These are phyloP conservation scores for Ceratocystis variospora DNA, from an alignment of 2,329 filamentous ascomycete species.

Conservation along the genomic window DNA sequence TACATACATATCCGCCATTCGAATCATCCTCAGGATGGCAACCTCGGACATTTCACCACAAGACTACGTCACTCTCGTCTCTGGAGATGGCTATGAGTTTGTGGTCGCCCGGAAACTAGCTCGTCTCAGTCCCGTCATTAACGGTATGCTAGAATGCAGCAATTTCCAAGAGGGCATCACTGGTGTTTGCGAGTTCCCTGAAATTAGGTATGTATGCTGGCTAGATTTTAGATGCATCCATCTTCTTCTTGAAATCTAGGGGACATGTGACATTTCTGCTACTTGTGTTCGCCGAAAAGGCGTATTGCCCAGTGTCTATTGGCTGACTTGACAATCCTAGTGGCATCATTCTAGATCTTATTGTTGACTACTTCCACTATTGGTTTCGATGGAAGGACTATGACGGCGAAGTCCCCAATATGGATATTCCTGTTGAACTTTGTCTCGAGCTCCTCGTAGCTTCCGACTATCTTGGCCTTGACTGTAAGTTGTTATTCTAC, in stretches of 20 bases:
- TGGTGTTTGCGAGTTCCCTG: slow-evolving; percentile 20
- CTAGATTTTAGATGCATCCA: not conserved
- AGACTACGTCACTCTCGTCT: slow-evolving; percentile 67
- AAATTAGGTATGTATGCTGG: slow-evolving; percentile 18
- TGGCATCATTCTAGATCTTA: slow-evolving; percentile 61
- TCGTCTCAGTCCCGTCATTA: slow-evolving; percentile 56
- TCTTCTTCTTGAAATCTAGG: not conserved
- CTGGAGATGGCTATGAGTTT: slow-evolving; percentile 63
- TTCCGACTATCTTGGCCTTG: slow-evolving; percentile 61
- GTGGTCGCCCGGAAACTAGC: slow-evolving; percentile 59
- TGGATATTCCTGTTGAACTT: slow-evolving; percentile 67
- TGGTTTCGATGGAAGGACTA: slow-evolving; percentile 67
- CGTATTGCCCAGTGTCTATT: not conserved
- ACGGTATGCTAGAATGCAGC: slow-evolving; percentile 61
- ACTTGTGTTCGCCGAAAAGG: not conserved
- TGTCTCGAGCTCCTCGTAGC: slow-evolving; percentile 66
- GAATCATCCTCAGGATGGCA: not conserved
- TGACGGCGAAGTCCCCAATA: slow-evolving; percentile 62
- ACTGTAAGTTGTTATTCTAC: slow-evolving; percentile 24
- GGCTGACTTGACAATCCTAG: slow-evolving; percentile 30
- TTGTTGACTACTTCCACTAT: slow-evolving; percentile 74
- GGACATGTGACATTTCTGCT: too few relatives aligned
- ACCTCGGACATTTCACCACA: slow-evolving; percentile 22
- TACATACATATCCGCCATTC: not conserved
- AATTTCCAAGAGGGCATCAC: slow-evolving; percentile 20